phyloP scores from a whole-genome alignment of 805 yeast genomes.

The Allodekkera sacchari region DNA sequence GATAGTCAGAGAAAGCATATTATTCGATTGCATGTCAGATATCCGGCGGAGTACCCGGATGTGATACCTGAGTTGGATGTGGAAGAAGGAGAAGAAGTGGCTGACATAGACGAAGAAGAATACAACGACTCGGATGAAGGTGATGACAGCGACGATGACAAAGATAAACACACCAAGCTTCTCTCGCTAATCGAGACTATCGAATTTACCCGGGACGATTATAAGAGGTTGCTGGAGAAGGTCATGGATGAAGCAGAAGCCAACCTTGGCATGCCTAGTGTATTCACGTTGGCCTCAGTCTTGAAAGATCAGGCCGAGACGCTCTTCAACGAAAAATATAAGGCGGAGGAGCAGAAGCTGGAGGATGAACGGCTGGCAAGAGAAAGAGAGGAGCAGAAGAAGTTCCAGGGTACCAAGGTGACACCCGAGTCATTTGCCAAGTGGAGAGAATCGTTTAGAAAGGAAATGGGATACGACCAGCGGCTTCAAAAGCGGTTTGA shows the following conservation, averaged over 20 bases:
- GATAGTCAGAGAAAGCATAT: slow-evolving; percentile 50
- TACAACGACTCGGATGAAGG: slow-evolving; percentile 29
- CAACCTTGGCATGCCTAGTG: slow-evolving; percentile 85
- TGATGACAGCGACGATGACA: slow-evolving; percentile 35
- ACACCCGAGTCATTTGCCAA: slow-evolving; percentile 62
- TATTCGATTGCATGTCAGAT: slow-evolving; percentile 50
- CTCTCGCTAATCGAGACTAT: slow-evolving; percentile 50
- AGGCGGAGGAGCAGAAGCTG: slow-evolving; percentile 42
- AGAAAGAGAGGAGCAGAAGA: slow-evolving; percentile 80
- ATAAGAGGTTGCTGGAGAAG: slow-evolving; percentile 29
- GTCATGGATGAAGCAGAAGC: slow-evolving; percentile 58
- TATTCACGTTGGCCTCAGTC: slow-evolving; percentile 69
- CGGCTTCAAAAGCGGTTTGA: slow-evolving; percentile 43
- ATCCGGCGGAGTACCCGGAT: slow-evolving; percentile 80
- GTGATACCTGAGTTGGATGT: slow-evolving; percentile 51
- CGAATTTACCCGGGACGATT: slow-evolving; percentile 45
- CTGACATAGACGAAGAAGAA: slow-evolving; percentile 17
- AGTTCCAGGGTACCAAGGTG: slow-evolving; percentile 85
- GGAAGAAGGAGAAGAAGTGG: slow-evolving; percentile 21
- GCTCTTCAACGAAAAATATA: slow-evolving; percentile 51
- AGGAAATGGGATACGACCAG: slow-evolving; percentile 63
- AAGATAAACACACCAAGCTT: slow-evolving; percentile 30
- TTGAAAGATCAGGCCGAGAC: slow-evolving; percentile 78
- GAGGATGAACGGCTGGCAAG: slow-evolving; percentile 52
- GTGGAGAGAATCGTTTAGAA: slow-evolving; percentile 70